Percentiles rank a stretch among this genome's conserved stretches.
phyloP scores from a whole-genome alignment of 805 yeast species.

The Suhomyces tanzawaensis region DNA sequence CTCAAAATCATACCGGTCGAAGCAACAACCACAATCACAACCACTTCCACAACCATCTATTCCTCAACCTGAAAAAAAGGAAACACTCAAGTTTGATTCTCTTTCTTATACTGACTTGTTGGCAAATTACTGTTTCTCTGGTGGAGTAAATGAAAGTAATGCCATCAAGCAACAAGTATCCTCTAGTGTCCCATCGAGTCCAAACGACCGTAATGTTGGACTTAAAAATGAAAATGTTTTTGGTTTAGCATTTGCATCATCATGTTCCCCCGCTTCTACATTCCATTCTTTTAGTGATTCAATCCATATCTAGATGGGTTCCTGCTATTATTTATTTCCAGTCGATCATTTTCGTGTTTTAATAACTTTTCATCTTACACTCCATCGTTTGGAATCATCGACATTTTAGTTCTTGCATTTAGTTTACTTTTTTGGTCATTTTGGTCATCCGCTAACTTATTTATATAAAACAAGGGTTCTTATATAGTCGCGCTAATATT shows the following conservation, averaged over 20 bases:
- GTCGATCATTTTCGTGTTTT: neutral
- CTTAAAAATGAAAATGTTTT: slow-evolving; percentile 6
- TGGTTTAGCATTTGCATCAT: slow-evolving; percentile 9
- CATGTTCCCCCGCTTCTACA: slow-evolving; percentile 29
- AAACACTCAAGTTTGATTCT: slow-evolving; percentile 19
- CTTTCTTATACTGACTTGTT: slow-evolving; percentile 33
- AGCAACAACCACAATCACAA: slow-evolving; percentile 6
- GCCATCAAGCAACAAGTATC: neutral
- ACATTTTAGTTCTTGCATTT: slow-evolving; percentile 3
- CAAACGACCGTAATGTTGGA: neutral
- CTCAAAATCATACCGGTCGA: slow-evolving; percentile 28
- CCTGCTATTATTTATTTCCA: neutral
- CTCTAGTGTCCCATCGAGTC: slow-evolving; percentile 5
- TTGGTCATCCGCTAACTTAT: too few relatives aligned
- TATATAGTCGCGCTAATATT: too few relatives aligned
- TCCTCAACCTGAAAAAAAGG: neutral
- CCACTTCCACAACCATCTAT: neutral
- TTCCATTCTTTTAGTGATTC: slow-evolving; percentile 35
- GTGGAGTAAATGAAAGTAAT: slow-evolving; percentile 13
- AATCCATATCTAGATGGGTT: slow-evolving; percentile 23
- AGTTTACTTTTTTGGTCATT: neutral
- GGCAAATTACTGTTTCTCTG: slow-evolving; percentile 36
- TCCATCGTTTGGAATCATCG: neutral
- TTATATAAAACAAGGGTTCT: too few relatives aligned
- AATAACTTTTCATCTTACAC: slow-evolving; percentile 1